Evolutionary conservation across 2,329 filamentous ascomycete genomes (phyloP).

Genomic region (Fusarium camptoceras): DNA sequence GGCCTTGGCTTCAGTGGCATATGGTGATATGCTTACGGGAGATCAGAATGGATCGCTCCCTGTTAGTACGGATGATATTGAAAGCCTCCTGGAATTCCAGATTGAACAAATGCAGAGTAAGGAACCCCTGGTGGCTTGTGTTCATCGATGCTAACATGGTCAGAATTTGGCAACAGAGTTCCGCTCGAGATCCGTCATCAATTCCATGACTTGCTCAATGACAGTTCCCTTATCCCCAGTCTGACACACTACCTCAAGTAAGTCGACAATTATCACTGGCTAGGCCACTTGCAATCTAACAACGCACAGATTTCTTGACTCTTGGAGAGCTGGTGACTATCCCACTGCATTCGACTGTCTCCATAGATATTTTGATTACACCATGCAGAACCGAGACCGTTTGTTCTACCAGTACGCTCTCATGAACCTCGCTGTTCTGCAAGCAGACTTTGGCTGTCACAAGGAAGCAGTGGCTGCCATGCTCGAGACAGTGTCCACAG

Average conservation of each 20-base stretch:
- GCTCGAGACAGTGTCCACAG: constrained; percentile 94
- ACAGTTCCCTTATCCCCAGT: constrained; percentile 76
- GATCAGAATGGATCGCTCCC: constrained; percentile 56
- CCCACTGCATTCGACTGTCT: constrained; percentile 89
- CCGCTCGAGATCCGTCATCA: constrained; percentile 78
- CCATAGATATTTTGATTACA: constrained; percentile 97
- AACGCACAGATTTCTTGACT: constrained; percentile 79
- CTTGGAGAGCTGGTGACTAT: constrained; percentile 92
- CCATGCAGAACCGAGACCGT: constrained; percentile 85
- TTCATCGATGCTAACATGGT: constrained; percentile 8
- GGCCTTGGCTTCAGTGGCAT: constrained; percentile 60
- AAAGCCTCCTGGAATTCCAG: constrained; percentile 86
- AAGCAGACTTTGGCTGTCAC: constrained; percentile 94
- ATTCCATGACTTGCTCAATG: constrained; percentile 75
- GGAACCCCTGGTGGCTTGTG: constrained; percentile 22
- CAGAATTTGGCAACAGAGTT: constrained; percentile 81
- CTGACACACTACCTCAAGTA: constrained; percentile 81
- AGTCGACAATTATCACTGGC: not conserved
- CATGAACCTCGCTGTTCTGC: constrained; percentile 91
- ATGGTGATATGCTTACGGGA: constrained; percentile 64
- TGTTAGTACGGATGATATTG: constrained; percentile 82
- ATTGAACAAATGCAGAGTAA: constrained; percentile 87
- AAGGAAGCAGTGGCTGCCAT: constrained; percentile 92
- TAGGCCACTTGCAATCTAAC: constrained; percentile 24
- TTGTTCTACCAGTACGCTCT: constrained; percentile 95